Base-by-base conservation (phyloP, 768 basidiomycete genomes). In the Collybiopsis confluens region DNA sequence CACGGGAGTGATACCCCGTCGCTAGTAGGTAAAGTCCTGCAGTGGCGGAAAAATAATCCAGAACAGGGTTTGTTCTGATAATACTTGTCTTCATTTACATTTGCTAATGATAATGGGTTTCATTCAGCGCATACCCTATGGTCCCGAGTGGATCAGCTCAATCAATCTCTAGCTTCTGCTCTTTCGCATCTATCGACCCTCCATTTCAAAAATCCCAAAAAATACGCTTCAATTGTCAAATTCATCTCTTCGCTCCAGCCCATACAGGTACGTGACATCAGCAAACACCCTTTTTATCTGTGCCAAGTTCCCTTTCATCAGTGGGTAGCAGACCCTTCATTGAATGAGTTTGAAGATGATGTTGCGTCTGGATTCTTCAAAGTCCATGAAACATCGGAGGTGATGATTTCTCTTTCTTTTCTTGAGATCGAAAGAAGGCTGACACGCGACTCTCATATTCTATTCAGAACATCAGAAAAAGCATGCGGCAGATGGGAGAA, bases 1-100 rank as follows among this genome's bases (percentile, higher is more conserved):
- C 92, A 90, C 8, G 97, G 97, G 9, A 95, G 90, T 59, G 91
- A 98, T 62, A 98, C 97, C 1, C 97, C 97, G 1, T 91, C 91
- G 38, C 82, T 98, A 38, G 93, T 95, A 10, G 84, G 91, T 27
- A 86, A 91, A 67, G 97, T 99, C 3, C 71, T 97, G 58, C 85
- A 83, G 61, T 98, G 96, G 96, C 81, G 90, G 40, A 80, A 82
- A 61, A 80, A 84, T 40, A 76, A 86, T 42, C 68, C 73, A 13
- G 72, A 69, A 28, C 72, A 81, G 66, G 86, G 90, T 82, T 58
- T 51, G 58, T 52, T 8, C 10, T 21, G 54, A 15, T 48, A 23
- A 0, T 16, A n/a, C 54, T 24, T 36, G 27, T 30, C 51, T 41
- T 30, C 33, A 7, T 24, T n/a, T 15, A 42, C 24, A 2, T 16